Evolutionary conservation across 441 rosid genomes (phyloP).

Genomic region (Melastoma candidum): DNA sequence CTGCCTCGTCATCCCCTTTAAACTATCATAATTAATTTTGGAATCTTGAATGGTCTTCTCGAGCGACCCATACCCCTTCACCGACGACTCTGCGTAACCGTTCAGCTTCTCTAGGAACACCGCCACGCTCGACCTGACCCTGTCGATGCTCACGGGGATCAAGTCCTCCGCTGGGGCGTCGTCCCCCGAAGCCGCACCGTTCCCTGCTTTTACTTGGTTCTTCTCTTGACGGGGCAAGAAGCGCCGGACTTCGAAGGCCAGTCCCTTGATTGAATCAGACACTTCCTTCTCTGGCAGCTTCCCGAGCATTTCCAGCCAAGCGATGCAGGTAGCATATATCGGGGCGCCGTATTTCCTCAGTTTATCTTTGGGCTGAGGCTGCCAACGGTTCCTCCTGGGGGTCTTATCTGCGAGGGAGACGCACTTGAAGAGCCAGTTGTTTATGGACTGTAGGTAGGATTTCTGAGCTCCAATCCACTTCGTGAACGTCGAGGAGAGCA

Average conservation of each 20-base stretch:
- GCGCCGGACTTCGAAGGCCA: conserved; percentile 48
- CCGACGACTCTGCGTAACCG: too few relatives aligned
- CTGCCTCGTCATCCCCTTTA: too few relatives aligned
- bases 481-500: conserved; percentile 50
- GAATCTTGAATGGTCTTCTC: too few relatives aligned
- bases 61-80: too few relatives aligned
- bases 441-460: conserved; percentile 53
- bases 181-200: neutral
- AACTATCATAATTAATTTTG: too few relatives aligned
- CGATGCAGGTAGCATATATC: conserved; percentile 54
- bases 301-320: conserved; percentile 59
- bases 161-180: too few relatives aligned
- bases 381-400: conserved; percentile 32
- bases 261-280: conserved; percentile 41
- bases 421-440: conserved; percentile 69
- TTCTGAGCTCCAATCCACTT: conserved; percentile 73
- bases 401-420: conserved; percentile 24
- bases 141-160: too few relatives aligned
- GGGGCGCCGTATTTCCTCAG: conserved; percentile 54
- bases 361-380: conserved; percentile 2
- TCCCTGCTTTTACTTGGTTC: conserved; percentile 43
- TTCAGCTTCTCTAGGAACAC: too few relatives aligned
- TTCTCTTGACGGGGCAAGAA: conserved; percentile 72
- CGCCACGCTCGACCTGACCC: too few relatives aligned
- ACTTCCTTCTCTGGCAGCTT: conserved; percentile 46